A percentile compares a stretch with the other conserved stretches of the same genome.
phyloP scores from a whole-genome alignment of 768 basidiomycete species.

The Tricholoma furcatifolium region DNA sequence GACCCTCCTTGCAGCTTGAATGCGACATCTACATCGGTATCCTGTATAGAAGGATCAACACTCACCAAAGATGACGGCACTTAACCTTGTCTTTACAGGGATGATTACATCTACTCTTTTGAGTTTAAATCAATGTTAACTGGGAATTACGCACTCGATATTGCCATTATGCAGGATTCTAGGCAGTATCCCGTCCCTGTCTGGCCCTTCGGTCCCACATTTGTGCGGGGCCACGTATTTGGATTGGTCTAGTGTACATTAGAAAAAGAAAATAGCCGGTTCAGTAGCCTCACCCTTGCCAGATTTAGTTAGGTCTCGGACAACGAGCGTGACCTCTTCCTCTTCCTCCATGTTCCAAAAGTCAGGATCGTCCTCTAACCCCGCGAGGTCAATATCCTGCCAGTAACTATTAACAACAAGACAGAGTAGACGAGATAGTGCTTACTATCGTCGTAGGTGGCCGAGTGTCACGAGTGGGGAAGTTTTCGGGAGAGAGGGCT shows the following conservation, averaged over 20 bases:
- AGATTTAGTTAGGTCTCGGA: slow-evolving; percentile 36
- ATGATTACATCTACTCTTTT: slow-evolving; percentile 68
- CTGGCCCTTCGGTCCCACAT: neutral
- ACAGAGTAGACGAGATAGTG: neutral
- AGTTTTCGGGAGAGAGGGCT: slow-evolving; percentile 47
- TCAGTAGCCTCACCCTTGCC: slow-evolving; percentile 17
- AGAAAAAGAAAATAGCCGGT: neutral
- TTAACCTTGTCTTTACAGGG: slow-evolving; percentile 72
- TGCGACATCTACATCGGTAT: too few species aligned
- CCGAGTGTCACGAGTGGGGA: slow-evolving; percentile 69
- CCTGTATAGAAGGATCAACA: neutral
- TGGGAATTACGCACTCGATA: slow-evolving; percentile 48
- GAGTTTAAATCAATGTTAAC: neutral
- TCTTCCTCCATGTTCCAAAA: slow-evolving; percentile 61
- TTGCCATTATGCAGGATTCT: slow-evolving; percentile 61
- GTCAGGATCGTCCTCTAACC: slow-evolving; percentile 65
- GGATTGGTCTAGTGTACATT: neutral
- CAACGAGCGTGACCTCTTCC: slow-evolving; percentile 22
- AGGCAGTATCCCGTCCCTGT: slow-evolving; percentile 10
- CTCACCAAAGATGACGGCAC: slow-evolving; percentile 78
- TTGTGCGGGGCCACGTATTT: too few species aligned
- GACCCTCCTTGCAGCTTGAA: slow-evolving; percentile 70
- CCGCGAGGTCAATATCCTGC: slow-evolving; percentile 66
- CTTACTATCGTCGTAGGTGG: slow-evolving; percentile 61
- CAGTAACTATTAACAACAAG: neutral